phyloP scores from a whole-genome alignment of 371 early-diverging fungal genomes.

The Rhizopus stolonifer region DNA sequence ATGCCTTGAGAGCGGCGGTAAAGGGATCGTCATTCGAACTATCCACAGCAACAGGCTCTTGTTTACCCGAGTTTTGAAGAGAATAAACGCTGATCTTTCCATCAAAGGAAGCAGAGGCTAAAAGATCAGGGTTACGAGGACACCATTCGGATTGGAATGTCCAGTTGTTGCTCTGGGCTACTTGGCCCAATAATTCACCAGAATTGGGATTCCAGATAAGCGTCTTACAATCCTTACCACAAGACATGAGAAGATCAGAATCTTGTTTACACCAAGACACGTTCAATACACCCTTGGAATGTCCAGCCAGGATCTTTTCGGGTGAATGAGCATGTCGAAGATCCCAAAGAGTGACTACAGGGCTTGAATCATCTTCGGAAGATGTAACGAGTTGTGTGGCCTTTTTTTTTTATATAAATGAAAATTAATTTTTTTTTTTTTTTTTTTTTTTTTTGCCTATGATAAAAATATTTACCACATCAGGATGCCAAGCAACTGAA shows the following conservation, averaged over 20 bases:
- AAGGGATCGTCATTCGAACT: slow-evolving; percentile 72
- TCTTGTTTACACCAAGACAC: slow-evolving; percentile 94
- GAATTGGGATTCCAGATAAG: slow-evolving; percentile 85
- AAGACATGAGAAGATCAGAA: slow-evolving; percentile 80
- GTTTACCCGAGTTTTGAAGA: slow-evolving; percentile 63
- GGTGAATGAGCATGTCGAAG: slow-evolving; percentile 91
- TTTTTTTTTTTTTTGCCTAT: too few relatives aligned
- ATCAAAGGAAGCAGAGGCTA: slow-evolving; percentile 88
- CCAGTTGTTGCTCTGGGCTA: slow-evolving; percentile 84
- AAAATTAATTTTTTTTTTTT: too few relatives aligned
- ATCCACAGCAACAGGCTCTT: slow-evolving; percentile 23
- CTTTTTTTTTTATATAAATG: neutral
- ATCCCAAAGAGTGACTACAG: slow-evolving; percentile 90
- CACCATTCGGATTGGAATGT: slow-evolving; percentile 94
- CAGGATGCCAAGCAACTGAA: slow-evolving; percentile 93
- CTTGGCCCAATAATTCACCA: slow-evolving; percentile 74
- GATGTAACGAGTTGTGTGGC: slow-evolving; percentile 45
- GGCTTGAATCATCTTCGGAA: slow-evolving; percentile 86
- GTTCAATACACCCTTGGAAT: slow-evolving; percentile 84
- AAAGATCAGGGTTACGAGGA: slow-evolving; percentile 86
- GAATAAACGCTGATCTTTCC: slow-evolving; percentile 82
- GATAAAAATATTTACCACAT: slow-evolving; percentile 67
- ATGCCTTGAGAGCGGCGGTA: slow-evolving; percentile 38
- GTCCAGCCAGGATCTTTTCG: slow-evolving; percentile 75
- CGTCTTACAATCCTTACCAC: slow-evolving; percentile 92